These are phyloP conservation scores for Aspergillus sp. DNA, from an alignment of 2,329 filamentous ascomycete species.

Conservation along the genomic window DNA sequence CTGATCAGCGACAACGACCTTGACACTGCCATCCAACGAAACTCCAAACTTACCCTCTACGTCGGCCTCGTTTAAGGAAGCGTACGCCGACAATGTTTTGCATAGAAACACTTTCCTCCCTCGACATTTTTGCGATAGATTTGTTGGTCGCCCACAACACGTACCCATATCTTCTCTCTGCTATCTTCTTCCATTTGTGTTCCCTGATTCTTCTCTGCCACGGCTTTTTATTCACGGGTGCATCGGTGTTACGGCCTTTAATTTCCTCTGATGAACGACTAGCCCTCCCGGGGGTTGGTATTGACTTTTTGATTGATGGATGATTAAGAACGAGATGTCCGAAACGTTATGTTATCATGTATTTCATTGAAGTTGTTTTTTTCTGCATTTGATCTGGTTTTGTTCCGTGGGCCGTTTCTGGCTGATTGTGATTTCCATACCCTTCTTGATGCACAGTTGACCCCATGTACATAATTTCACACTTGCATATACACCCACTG, in stretches of 20 bases:
- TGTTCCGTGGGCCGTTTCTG: constrained; percentile 11
- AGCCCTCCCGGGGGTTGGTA: constrained; percentile 25
- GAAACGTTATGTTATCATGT: constrained; percentile 32
- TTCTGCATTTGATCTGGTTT: constrained; percentile 7
- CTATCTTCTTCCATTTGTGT: constrained; percentile 8
- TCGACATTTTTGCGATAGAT: constrained; percentile 15
- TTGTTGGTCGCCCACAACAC: constrained; percentile 11
- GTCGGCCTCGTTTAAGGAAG: constrained; percentile 46
- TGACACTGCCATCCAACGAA: constrained; percentile 74
- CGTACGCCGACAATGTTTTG: not conserved
- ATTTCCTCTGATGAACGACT: constrained; percentile 17
- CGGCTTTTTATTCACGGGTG: constrained; percentile 13
- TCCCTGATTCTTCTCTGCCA: constrained; percentile 10
- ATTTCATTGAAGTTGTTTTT: constrained; percentile 18
- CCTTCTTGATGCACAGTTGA: constrained; percentile 19
- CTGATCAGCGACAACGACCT: constrained; percentile 80
- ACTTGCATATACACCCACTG: constrained; percentile 27
- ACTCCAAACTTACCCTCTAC: constrained; percentile 81
- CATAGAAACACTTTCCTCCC: constrained; percentile 19
- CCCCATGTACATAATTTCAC: constrained; percentile 34
- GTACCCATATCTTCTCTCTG: constrained; percentile 4
- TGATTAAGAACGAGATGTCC: constrained; percentile 35
- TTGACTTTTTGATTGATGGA: constrained; percentile 25
- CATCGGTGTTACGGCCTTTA: constrained; percentile 17
- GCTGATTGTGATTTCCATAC: constrained; percentile 21